Evolutionary conservation across 192 early-diverging fungal species (phyloP), one percentile per base, ranked within the genome.

Genomic region (Gonapodya prolifera): DNA sequence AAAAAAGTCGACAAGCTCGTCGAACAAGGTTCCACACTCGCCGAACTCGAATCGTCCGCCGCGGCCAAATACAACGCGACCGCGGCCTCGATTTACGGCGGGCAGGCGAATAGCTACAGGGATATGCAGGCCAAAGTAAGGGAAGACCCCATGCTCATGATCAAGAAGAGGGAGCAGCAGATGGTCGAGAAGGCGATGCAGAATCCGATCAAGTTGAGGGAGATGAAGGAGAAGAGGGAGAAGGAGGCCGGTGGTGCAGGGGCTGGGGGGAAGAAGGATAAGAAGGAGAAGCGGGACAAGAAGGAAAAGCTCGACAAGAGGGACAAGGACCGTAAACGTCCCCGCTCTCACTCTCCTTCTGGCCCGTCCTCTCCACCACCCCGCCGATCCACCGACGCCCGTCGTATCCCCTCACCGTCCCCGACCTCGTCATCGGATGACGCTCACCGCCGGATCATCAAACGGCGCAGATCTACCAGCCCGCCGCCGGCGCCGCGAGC

Each of bases 81-180:
- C 23, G 71, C n/a, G 73, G 76, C 77, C 28, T 80, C 81, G 16
- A 77, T 79, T 2, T 89, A 89, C 77, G 87, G 87, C 30, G 28
- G 81, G 69, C 78, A 77, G 69, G 96, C 94, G 30, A 96, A 96
- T 80, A 92, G 85, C 32, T 82, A 89, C 36, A 85, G 91, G 2
- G 97, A 99, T 78, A 85, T 90, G 17, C 87, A 90, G 76, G 83
- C 91, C 69, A 99, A 99, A 80, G 87, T 93, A 30, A 80, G 95
- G 73, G 96, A 98, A 80, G 97, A 99, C 82, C 97, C 97, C 2
- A 80, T 99, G 76, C 82, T 96, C 29, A 88, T 89, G 13, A 98
- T 99, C 77, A 94, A 95, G 81, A 86, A 90, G 76, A 85, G 91
- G 34, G 94, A 99, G 80, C 95, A 96, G 77, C 89, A 85, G 2